Percentiles rank a stretch among this genome's conserved stretches.
phyloP scores from a whole-genome alignment of 225 moss, liverwort and hornwort genomes.

The Straminergon stramineum region DNA sequence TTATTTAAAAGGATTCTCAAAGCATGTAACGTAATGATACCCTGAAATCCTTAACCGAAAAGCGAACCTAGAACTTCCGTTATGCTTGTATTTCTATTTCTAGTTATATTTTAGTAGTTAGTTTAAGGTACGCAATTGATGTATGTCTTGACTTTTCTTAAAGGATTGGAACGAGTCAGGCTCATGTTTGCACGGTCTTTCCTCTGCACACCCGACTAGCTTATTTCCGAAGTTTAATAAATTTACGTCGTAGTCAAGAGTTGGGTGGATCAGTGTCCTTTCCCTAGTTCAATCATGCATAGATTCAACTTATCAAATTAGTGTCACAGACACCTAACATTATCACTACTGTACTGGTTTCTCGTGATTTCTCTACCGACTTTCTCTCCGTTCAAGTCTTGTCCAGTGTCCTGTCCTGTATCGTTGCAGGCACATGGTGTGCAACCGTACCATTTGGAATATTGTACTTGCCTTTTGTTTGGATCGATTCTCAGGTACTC shows the following conservation, averaged over 20 bases:
- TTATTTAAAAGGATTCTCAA: not conserved
- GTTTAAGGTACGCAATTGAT: not conserved
- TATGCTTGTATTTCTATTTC: not conserved
- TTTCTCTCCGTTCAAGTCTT: not conserved
- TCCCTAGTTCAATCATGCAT: not conserved
- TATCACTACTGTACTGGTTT: not conserved
- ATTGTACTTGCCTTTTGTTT: not conserved
- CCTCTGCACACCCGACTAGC: not conserved
- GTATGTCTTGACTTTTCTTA: not conserved
- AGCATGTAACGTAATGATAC: not conserved
- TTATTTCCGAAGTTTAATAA: not conserved
- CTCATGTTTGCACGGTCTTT: not conserved
- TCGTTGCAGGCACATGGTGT: not conserved
- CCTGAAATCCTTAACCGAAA: not conserved
- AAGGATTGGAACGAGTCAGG: not conserved
- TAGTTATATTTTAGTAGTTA: not conserved
- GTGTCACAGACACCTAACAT: not conserved
- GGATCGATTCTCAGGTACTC: not conserved
- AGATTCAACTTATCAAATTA: too few species aligned
- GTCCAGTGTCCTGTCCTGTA: not conserved
- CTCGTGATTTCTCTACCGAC: not conserved
- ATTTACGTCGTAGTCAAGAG: not conserved
- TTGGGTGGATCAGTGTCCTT: not conserved
- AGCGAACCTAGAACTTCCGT: not conserved
- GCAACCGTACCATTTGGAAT: not conserved